A percentile compares a stretch with the other conserved stretches of the same genome.
These are phyloP conservation scores for Phaeoacremonium minimum DNA, from an alignment of 2,329 filamentous ascomycete species.

Conservation along the genomic window DNA sequence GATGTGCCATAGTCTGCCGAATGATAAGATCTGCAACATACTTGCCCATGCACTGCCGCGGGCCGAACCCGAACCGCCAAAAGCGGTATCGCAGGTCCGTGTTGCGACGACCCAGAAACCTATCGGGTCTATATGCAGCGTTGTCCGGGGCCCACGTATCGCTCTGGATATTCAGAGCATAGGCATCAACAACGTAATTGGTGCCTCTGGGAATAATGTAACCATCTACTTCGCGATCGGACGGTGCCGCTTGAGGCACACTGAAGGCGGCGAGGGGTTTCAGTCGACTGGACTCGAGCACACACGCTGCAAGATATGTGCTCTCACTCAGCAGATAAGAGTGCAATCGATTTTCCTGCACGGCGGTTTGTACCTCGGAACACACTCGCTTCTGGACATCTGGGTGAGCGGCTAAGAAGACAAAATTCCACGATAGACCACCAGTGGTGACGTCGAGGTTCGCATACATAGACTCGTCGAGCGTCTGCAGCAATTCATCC, in stretches of 20 bases:
- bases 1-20: slow-evolving; percentile 10
- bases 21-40: slow-evolving; percentile 32
- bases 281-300: slow-evolving; percentile 33
- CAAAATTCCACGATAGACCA: slow-evolving; percentile 33
- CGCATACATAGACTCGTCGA: slow-evolving; percentile 41
- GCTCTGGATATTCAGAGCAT: slow-evolving; percentile 34
- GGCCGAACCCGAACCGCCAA: slow-evolving; percentile 41
- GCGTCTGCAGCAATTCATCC: slow-evolving; percentile 31
- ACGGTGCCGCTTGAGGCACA: slow-evolving; percentile 32
- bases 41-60: slow-evolving; percentile 36
- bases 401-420: slow-evolving; percentile 31
- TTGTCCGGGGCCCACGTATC: slow-evolving; percentile 31
- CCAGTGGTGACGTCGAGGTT: slow-evolving; percentile 42
- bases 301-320: slow-evolving; percentile 24
- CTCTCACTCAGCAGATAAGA: too few relatives aligned
- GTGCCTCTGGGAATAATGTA: slow-evolving; percentile 29
- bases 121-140: slow-evolving; percentile 24
- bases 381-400: slow-evolving; percentile 24
- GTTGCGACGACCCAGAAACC: slow-evolving; percentile 15
- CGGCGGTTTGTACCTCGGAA: slow-evolving; percentile 13
- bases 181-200: slow-evolving; percentile 35
- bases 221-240: slow-evolving; percentile 22
- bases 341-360: slow-evolving; percentile 7
- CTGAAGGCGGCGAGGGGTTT: slow-evolving; percentile 33
- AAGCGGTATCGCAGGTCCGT: slow-evolving; percentile 26